A percentile compares a stretch with the other conserved stretches of the same genome.
These are phyloP conservation scores for Ambrosia hybrid DNA, from an alignment of 140 eudicot species.

Conservation along the genomic window DNA sequence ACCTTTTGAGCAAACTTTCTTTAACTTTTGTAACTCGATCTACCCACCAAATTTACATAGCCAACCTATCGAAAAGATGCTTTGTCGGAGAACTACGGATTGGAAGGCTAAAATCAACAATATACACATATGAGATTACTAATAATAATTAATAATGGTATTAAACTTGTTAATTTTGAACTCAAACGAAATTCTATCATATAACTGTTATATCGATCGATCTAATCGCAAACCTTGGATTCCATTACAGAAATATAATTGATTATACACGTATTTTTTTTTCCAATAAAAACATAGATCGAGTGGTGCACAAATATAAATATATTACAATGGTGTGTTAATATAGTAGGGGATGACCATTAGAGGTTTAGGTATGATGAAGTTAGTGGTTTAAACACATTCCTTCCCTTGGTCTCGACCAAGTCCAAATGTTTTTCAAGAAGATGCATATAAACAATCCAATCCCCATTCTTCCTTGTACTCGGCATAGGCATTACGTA, in stretches of 20 bases:
- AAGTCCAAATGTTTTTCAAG: slow-evolving; percentile 43
- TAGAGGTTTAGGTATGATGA: slow-evolving; percentile 32
- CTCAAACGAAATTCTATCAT: no score
- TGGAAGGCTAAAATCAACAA: no score
- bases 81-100: no score
- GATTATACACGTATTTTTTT: background rate
- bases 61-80: slow-evolving; percentile 27
- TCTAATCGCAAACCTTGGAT: background rate
- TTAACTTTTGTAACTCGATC: no score
- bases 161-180: no score
- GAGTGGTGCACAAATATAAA: background rate
- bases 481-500: slow-evolving; percentile 71
- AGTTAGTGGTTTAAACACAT: slow-evolving; percentile 43
- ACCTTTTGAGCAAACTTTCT: no score
- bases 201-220: no score
- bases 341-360: background rate
- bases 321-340: background rate
- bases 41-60: slow-evolving; percentile 26
- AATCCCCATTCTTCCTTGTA: slow-evolving; percentile 53
- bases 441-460: slow-evolving; percentile 75
- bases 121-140: no score
- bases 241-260: background rate
- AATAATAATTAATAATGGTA: no score
- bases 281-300: background rate
- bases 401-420: slow-evolving; percentile 48